Evolutionary conservation across 1,284 basidiomycete genomes (phyloP).

Genomic region (Rugiboletus extremiorientalis): DNA sequence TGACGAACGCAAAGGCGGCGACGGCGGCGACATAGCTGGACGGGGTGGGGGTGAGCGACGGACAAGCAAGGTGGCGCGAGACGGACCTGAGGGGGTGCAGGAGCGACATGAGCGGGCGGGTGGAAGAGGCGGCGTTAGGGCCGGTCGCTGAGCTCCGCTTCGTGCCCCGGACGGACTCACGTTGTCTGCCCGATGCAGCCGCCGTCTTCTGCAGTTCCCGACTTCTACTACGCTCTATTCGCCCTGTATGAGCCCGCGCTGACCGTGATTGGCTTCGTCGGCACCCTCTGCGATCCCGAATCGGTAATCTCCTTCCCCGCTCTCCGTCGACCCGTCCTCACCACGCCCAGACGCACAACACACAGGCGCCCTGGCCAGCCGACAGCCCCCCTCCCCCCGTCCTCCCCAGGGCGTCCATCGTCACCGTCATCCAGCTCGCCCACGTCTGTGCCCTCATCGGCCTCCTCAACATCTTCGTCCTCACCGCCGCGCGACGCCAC

Average conservation of each 20-base stretch:
- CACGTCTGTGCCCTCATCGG: constrained; percentile 75
- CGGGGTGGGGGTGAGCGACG: neutral
- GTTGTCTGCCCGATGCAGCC: constrained; percentile 32
- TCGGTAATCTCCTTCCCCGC: constrained; percentile 40
- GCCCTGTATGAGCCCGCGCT: constrained; percentile 70
- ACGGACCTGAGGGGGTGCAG: constrained; percentile 53
- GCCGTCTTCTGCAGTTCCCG: constrained; percentile 60
- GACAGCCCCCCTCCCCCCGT: constrained; percentile 44
- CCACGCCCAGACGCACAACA: constrained; percentile 57
- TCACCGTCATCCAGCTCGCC: constrained; percentile 68
- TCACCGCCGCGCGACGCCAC: constrained; percentile 58
- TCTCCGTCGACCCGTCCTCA: constrained; percentile 9
- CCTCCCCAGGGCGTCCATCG: constrained; percentile 60
- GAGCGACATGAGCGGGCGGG: constrained; percentile 10
- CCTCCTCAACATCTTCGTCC: constrained; percentile 63
- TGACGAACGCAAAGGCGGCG: constrained; percentile 76
- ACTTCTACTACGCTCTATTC: constrained; percentile 70
- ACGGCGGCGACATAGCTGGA: constrained; percentile 65
- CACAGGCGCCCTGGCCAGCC: constrained; percentile 69
- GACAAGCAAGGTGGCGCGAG: neutral
- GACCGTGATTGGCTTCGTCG: constrained; percentile 62
- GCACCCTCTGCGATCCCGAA: constrained; percentile 65
- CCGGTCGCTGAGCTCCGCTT: too few species aligned
- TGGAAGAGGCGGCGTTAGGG: constrained; percentile 35
- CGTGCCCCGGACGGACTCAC: too few species aligned